Conservation (phyloP, 2,329 filamentous ascomycete genomes). For the Trichoderma simmonsii region DNA sequence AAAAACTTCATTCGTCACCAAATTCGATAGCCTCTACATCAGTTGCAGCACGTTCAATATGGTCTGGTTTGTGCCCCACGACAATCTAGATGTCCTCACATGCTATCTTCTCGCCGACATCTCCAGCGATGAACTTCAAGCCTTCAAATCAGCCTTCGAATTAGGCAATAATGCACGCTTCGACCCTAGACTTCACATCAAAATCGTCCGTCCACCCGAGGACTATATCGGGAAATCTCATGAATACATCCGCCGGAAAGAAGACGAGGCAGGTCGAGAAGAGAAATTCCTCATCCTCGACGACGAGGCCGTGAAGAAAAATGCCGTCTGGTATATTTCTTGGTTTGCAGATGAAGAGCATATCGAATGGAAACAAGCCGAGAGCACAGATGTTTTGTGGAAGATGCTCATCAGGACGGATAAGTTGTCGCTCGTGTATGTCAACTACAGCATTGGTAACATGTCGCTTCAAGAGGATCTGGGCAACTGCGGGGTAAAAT, state of each 20-base stretch:
- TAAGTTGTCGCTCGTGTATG: constrained; percentile 19
- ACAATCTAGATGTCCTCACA: background rate
- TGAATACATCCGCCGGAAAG: constrained; percentile 24
- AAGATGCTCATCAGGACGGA: constrained; percentile 25
- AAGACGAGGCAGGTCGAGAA: constrained; percentile 22
- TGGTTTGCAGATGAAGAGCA: constrained; percentile 20
- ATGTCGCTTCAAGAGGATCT: constrained; percentile 24
- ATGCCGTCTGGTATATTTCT: constrained; percentile 25
- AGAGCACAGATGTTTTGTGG: constrained; percentile 24
- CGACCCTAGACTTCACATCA: constrained; percentile 23
- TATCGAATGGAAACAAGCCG: background rate
- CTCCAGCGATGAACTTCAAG: background rate
- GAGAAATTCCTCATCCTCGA: constrained; percentile 24
- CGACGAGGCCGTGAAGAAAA: constrained; percentile 9
- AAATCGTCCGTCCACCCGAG: constrained; percentile 23
- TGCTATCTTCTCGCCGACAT: background rate
- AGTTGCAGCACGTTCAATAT: background rate
- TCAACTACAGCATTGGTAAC: constrained; percentile 27
- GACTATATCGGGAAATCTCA: constrained; percentile 23
- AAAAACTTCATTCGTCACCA: background rate
- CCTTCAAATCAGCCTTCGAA: constrained; percentile 24
- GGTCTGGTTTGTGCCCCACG: background rate
- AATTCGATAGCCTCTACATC: background rate
- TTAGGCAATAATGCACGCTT: constrained; percentile 23
- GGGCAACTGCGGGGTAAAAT: constrained; percentile 21